phyloP scores from a whole-genome alignment of 1,284 basidiomycete species.

The Dichomitus squalens region DNA sequence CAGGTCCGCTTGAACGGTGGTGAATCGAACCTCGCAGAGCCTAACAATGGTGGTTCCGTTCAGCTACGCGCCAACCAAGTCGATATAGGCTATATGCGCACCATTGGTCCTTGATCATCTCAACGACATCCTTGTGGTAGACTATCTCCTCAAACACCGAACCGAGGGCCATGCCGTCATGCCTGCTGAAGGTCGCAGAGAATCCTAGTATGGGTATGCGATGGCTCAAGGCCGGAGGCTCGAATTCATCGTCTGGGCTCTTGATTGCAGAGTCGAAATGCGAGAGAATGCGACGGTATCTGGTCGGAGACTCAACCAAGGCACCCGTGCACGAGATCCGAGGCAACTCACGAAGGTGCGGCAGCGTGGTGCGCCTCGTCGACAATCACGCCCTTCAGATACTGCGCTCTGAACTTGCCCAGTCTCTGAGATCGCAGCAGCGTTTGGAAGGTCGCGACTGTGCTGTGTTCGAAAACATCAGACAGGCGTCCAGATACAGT shows the following conservation, averaged over 20 bases:
- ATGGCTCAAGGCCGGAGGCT: conserved; percentile 40
- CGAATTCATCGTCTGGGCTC: conserved; percentile 47
- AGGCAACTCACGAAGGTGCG: conserved; percentile 71
- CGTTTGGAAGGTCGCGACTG: conserved; percentile 93
- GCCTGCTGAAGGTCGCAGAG: conserved; percentile 92
- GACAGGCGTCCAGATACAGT: neutral
- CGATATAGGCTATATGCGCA: conserved; percentile 28
- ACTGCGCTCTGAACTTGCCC: conserved; percentile 76
- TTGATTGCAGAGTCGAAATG: conserved; percentile 70
- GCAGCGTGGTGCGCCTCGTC: conserved; percentile 97
- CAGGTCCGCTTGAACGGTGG: conserved; percentile 76
- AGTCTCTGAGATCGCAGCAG: conserved; percentile 69
- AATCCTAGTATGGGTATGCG: conserved; percentile 90
- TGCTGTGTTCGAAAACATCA: conserved; percentile 46
- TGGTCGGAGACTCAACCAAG: conserved; percentile 30
- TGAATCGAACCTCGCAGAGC: conserved; percentile 86
- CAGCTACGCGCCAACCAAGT: neutral
- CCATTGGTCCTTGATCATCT: conserved; percentile 96
- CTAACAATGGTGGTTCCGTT: conserved; percentile 42
- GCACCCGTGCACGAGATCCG: neutral
- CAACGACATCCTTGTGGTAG: conserved; percentile 90
- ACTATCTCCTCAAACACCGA: conserved; percentile 92
- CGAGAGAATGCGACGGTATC: conserved; percentile 79
- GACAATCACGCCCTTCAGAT: conserved; percentile 83
- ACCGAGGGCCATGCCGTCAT: conserved; percentile 89